A percentile compares a stretch with the other conserved stretches of the same genome.
phyloP scores from a whole-genome alignment of 2,329 filamentous ascomycete genomes.

The Lanzia echinophila region DNA sequence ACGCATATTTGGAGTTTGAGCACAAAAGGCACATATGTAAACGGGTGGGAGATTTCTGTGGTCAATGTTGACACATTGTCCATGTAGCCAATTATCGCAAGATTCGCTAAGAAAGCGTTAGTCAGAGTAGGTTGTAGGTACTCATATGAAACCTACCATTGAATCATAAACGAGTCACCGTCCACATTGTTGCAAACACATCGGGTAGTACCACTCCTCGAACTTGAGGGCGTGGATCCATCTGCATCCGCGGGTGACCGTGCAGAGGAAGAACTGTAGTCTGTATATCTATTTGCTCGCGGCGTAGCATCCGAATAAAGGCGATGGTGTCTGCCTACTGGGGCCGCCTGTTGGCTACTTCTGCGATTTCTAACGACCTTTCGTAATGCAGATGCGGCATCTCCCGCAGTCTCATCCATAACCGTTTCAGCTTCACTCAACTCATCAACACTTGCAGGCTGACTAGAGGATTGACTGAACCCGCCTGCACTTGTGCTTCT shows the following conservation, averaged over 20 bases:
- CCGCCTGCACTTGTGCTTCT: slow-evolving; percentile 21
- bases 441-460: slow-evolving; percentile 20
- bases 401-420: slow-evolving; percentile 42
- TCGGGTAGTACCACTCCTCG: slow-evolving; percentile 37
- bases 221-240: slow-evolving; percentile 38
- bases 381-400: slow-evolving; percentile 54
- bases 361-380: slow-evolving; percentile 39
- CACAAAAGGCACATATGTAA: slow-evolving; percentile 59
- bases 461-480: slow-evolving; percentile 28
- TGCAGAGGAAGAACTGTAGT: slow-evolving; percentile 37
- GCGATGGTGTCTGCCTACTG: slow-evolving; percentile 20
- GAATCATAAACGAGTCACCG: slow-evolving; percentile 50
- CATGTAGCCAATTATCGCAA: slow-evolving; percentile 60
- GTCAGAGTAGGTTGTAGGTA: background rate
- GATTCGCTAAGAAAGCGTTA: slow-evolving; percentile 38
- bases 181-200: slow-evolving; percentile 47
- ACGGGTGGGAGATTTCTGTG: slow-evolving; percentile 49
- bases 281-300: slow-evolving; percentile 18
- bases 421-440: slow-evolving; percentile 57
- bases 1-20: slow-evolving; percentile 50
- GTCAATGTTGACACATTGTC: slow-evolving; percentile 54
- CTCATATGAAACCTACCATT: slow-evolving; percentile 45
- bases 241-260: slow-evolving; percentile 45
- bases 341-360: slow-evolving; percentile 18
- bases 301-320: slow-evolving; percentile 17